A percentile compares a stretch with the other conserved stretches of the same genome.
Evolutionary conservation across 306 rosid genomes (phyloP).

Genomic region (Trifolium pratense): DNA sequence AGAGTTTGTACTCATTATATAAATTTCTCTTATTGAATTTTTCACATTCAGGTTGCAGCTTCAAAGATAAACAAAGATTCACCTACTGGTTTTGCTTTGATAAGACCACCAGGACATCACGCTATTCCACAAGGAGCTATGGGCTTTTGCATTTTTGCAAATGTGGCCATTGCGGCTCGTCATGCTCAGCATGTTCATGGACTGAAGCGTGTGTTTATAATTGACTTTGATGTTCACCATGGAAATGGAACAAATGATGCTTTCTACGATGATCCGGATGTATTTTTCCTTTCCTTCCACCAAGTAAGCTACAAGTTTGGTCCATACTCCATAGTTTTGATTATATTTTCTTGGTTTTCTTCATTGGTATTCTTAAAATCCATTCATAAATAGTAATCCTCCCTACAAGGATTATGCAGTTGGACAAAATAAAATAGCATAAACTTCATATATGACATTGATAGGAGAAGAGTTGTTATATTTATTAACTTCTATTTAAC

Average conservation of each 20-base stretch:
- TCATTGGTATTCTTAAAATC: conserved; percentile 35
- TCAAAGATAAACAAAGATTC: conserved; percentile 62
- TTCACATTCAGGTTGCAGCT: conserved; percentile 66
- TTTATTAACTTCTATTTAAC: conserved; percentile 17
- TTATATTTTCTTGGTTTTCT: conserved; percentile 1
- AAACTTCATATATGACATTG: conserved; percentile 17
- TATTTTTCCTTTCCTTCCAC: conserved; percentile 92
- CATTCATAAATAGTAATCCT: conserved; percentile 12
- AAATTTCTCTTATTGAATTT: conserved; percentile 28
- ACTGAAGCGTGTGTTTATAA: conserved; percentile 79
- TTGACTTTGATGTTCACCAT: conserved; percentile 94
- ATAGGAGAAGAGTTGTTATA: conserved; percentile 13
- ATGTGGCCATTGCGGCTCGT: conserved; percentile 92
- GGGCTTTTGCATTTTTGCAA: conserved; percentile 95
- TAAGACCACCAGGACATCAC: conserved; percentile 98
- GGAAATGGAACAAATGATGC: conserved; percentile 98
- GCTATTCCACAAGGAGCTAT: conserved; percentile 92
- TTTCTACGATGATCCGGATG: conserved; percentile 85
- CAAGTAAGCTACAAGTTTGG: conserved; percentile 65
- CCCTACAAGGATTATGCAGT: background rate
- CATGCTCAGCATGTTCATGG: conserved; percentile 87
- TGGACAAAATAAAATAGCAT: background rate
- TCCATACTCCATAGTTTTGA: conserved; percentile 16
- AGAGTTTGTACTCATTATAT: conserved; percentile 9
- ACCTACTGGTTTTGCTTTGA: conserved; percentile 89